Conservation (phyloP, 1,284 basidiomycete genomes). For the Ustilago sp. region DNA sequence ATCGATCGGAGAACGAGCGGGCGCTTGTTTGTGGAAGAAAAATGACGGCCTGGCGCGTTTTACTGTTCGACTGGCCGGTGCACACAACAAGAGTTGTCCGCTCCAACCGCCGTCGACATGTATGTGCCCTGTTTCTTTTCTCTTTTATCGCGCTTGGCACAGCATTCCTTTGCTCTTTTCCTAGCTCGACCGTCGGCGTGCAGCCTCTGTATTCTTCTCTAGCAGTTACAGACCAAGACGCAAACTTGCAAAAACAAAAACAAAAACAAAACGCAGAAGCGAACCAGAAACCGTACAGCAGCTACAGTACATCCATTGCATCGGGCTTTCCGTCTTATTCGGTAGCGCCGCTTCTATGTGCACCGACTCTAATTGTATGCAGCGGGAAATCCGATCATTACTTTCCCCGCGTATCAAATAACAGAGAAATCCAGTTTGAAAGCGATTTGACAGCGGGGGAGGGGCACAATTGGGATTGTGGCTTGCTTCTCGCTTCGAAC, state of each 20-base stretch:
- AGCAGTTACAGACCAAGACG: background rate
- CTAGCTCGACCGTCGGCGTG: conserved; percentile 1
- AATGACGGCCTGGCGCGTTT: conserved; percentile 12
- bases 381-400: background rate
- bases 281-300: too few relatives aligned
- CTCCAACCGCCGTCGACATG: conserved; percentile 2
- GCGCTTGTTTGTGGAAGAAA: background rate
- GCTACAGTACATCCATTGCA: too few relatives aligned
- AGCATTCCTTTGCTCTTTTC: background rate
- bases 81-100: background rate
- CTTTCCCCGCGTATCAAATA: too few relatives aligned
- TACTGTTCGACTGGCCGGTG: background rate
- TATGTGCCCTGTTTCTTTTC: background rate
- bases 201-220: background rate
- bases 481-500: conserved; percentile 4
- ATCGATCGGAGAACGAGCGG: conserved; percentile 28
- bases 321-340: too few relatives aligned
- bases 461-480: background rate
- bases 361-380: too few relatives aligned
- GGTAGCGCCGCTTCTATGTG: background rate
- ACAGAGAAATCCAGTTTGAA: too few relatives aligned
- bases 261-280: too few relatives aligned
- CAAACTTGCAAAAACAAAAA: background rate
- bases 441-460: too few relatives aligned
- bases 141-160: background rate